A percentile compares a stretch with the other conserved stretches of the same genome.
These are phyloP conservation scores for Xylariaceae sp. DNA, from an alignment of 2,329 filamentous ascomycete genomes.

Conservation along the genomic window DNA sequence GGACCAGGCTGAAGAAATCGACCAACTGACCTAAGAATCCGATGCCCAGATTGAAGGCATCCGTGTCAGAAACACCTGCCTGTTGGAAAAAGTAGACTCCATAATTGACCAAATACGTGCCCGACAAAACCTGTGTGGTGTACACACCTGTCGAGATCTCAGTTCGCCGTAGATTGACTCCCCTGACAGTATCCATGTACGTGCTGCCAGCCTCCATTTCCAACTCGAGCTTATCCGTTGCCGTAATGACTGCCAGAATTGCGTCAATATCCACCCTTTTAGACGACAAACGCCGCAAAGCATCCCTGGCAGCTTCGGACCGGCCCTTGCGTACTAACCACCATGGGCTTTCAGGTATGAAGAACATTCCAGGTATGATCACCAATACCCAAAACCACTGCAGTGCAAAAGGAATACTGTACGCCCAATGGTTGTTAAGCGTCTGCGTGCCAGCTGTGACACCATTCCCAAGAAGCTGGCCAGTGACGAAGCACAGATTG, in stretches of 20 bases:
- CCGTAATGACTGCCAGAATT: constrained; percentile 53
- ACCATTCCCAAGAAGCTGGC: constrained; percentile 54
- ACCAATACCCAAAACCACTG: constrained; percentile 51
- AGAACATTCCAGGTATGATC: constrained; percentile 44
- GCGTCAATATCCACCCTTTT: constrained; percentile 45
- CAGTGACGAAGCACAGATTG: constrained; percentile 62
- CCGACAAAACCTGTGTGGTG: constrained; percentile 62
- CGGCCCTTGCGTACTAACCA: constrained; percentile 46
- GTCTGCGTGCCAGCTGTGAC: constrained; percentile 43
- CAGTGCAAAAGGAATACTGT: constrained; percentile 47
- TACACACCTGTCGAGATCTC: constrained; percentile 61
- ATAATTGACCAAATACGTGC: constrained; percentile 63
- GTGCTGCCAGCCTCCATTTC: constrained; percentile 47
- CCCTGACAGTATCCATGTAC: constrained; percentile 51
- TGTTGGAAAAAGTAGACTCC: constrained; percentile 61
- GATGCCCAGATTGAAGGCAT: constrained; percentile 55
- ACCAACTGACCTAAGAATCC: constrained; percentile 41
- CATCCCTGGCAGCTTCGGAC: constrained; percentile 39
- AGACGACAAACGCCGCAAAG: constrained; percentile 44
- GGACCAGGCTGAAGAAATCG: neutral
- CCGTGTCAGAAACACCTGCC: constrained; percentile 48
- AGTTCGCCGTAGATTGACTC: constrained; percentile 49
- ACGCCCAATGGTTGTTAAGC: constrained; percentile 46
- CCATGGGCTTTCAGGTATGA: constrained; percentile 50
- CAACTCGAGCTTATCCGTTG: constrained; percentile 57